Conservation (phyloP, 257 asterid genomes). For the Gentiana dahurica region DNA sequence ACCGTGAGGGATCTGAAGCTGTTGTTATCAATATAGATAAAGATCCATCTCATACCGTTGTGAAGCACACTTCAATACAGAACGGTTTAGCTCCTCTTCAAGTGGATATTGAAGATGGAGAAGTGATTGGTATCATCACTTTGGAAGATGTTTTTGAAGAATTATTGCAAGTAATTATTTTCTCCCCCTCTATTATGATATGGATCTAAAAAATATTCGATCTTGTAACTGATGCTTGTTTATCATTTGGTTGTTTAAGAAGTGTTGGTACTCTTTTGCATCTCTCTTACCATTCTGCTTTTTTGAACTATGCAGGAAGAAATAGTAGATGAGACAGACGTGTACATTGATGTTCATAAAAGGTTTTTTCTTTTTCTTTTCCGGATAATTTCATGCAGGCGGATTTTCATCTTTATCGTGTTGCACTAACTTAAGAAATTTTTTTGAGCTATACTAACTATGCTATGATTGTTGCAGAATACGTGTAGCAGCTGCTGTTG, state of each 20-base stretch:
- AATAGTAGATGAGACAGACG: slow-evolving; percentile 97
- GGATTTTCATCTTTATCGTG: background rate
- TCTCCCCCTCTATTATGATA: background rate
- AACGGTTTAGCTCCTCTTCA: slow-evolving; percentile 30
- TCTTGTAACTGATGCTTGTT: too few species aligned
- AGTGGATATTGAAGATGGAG: slow-evolving; percentile 71
- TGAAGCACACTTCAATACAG: slow-evolving; percentile 19
- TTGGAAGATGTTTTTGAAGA: slow-evolving; percentile 98
- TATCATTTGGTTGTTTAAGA: too few species aligned
- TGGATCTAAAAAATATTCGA: too few species aligned
- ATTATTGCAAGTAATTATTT: slow-evolving; percentile 64
- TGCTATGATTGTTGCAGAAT: slow-evolving; percentile 40
- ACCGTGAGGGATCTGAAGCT: slow-evolving; percentile 23
- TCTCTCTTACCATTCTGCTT: slow-evolving; percentile 2
- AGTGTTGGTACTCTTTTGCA: background rate
- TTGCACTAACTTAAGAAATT: background rate
- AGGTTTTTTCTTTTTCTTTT: slow-evolving; percentile 28
- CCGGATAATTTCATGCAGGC: background rate
- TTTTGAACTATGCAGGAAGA: slow-evolving; percentile 55
- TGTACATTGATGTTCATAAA: slow-evolving; percentile 83
- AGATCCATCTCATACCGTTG: slow-evolving; percentile 16
- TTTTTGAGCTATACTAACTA: background rate
- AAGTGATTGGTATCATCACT: slow-evolving; percentile 94
- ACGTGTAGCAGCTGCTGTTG: slow-evolving; percentile 95
- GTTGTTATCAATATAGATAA: slow-evolving; percentile 49